Evolutionary conservation across 176 grass and related monocot genomes (phyloP), one percentile per base, ranked within the genome.

Genomic region (Musa beccarii): DNA sequence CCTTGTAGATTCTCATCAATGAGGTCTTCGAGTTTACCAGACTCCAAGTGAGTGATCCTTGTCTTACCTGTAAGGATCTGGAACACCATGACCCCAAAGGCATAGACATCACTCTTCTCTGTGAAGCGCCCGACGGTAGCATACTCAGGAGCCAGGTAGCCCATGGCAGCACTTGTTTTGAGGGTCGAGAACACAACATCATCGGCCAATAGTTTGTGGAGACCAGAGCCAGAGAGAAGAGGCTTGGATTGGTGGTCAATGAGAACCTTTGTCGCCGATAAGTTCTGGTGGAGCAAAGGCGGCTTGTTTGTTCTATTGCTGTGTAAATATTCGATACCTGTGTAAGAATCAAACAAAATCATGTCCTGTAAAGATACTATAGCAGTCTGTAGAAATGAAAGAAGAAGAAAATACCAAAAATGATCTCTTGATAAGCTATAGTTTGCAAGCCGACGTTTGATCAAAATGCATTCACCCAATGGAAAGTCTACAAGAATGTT

Each of bases 91-190:
- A 96, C 83, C 10, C 93, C 93, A 52, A 96, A 96, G 10, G 93
- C 87, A 50, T 90, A 96, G 8, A 92, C 79, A 71, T 96, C 93
- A 17, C 93, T 96, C 84, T 92, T 96, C 76, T 96, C 89, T 0
- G 89, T 84, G 83, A 96, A 83, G 24, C 89, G 85, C 3, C 93
- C 93, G 8, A 84, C 79, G 11, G 85, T 90, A 51, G 90, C 79
- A 77, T 92, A 96, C 83, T 96, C 93, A 0, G 93, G 93, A 15
- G 93, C 90, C 28, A 96, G 77, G 90, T 92, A 96, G 16, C 93
- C 93, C 93, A 96, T 96, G 84, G 93, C 93, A 3, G 93, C 93
- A 19, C 93, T 96, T 15, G 83, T 80, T 80, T 96, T 96, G 75
- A 96, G 86, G 71, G 83, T 84, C 8, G 87, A 88, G 86, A 92